These are phyloP conservation scores for Pharus latifolius DNA, from an alignment of 176 grass and related monocot genomes.

Conservation along the genomic window DNA sequence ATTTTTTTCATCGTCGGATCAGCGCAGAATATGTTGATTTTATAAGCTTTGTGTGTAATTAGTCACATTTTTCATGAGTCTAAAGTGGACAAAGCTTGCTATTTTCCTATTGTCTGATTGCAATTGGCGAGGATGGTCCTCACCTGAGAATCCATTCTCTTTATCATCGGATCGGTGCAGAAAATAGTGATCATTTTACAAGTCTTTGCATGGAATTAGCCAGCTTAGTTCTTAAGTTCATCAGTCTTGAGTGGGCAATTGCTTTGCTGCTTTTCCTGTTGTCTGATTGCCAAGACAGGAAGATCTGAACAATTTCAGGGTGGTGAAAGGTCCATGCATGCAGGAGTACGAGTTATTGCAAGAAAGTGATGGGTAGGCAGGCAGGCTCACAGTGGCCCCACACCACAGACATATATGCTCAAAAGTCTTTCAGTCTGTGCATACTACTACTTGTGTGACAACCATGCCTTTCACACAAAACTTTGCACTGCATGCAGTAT, in stretches of 20 bases:
- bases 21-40: too few relatives aligned
- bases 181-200: too few relatives aligned
- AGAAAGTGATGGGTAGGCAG: not conserved
- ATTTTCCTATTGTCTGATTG: too few relatives aligned
- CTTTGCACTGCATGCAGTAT: not conserved
- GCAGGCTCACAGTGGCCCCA: conserved; percentile 16
- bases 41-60: too few relatives aligned
- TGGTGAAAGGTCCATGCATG: conserved; percentile 3
- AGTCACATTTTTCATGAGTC: too few relatives aligned
- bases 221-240: not conserved
- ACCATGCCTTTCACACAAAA: not conserved
- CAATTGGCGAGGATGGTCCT: too few relatives aligned
- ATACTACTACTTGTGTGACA: conserved; percentile 6
- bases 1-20: too few relatives aligned
- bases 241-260: not conserved
- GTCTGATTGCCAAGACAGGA: conserved; percentile 5
- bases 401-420: conserved; percentile 5
- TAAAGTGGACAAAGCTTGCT: too few relatives aligned
- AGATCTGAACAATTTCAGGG: not conserved
- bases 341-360: conserved; percentile 12
- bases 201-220: not conserved
- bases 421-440: conserved; percentile 10
- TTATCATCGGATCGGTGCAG: too few relatives aligned
- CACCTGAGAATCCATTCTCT: too few relatives aligned
- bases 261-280: too few relatives aligned